These are phyloP conservation scores for Trichosporon coremiiforme DNA, from an alignment of 1,284 basidiomycete genomes.

Conservation along the genomic window DNA sequence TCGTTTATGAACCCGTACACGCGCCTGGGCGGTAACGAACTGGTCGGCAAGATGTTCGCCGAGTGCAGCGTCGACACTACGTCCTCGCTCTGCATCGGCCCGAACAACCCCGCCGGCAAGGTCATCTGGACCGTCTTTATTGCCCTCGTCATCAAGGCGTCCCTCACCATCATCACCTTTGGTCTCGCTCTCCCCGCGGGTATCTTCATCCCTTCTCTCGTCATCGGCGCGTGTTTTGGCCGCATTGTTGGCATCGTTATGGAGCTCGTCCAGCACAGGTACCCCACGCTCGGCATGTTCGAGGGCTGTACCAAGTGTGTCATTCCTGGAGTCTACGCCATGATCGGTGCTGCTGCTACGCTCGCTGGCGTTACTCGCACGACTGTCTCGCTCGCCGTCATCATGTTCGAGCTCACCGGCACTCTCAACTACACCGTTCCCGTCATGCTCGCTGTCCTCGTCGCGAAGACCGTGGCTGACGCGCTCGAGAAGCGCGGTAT, in stretches of 20 bases:
- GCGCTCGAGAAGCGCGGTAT: conserved; percentile 91
- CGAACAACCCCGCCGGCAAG: conserved; percentile 35
- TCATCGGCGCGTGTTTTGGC: conserved; percentile 94
- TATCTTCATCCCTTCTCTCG: conserved; percentile 95
- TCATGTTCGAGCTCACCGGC: conserved; percentile 95
- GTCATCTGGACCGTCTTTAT: conserved; percentile 69
- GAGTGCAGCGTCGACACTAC: conserved; percentile 72
- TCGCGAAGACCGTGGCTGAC: conserved; percentile 91
- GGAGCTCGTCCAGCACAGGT: conserved; percentile 72
- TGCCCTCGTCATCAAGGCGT: conserved; percentile 79
- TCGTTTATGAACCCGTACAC: conserved; percentile 90
- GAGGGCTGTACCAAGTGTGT: conserved; percentile 61
- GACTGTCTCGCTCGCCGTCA: conserved; percentile 85
- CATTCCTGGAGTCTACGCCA: conserved; percentile 86
- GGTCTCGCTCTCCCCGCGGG: conserved; percentile 92
- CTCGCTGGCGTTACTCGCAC: conserved; percentile 77
- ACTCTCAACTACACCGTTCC: conserved; percentile 93
- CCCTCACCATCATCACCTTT: conserved; percentile 86
- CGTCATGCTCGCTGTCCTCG: conserved; percentile 81
- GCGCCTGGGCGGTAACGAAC: conserved; percentile 91
- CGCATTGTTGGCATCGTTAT: conserved; percentile 81
- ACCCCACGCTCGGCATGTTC: conserved; percentile 69
- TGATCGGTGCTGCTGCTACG: conserved; percentile 85
- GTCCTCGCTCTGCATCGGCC: conserved; percentile 71
- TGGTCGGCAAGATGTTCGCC: conserved; percentile 80